Base-by-base conservation (phyloP, 768 basidiomycete genomes). In the Rickenella mellea region DNA sequence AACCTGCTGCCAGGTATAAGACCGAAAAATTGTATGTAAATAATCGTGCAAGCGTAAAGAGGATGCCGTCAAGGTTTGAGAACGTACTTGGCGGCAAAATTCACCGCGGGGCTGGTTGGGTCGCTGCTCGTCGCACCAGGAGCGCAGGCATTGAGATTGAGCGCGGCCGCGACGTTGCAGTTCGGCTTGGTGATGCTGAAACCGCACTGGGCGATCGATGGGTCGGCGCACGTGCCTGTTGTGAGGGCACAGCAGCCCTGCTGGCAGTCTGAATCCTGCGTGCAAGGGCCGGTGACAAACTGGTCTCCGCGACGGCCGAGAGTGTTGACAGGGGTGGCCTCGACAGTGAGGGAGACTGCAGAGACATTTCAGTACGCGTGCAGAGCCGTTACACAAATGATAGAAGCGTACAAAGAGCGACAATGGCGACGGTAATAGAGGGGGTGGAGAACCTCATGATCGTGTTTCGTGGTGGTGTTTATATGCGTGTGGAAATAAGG, bases 121-220 rank as follows among this genome's bases (percentile, higher is more conserved):
- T 7, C n/a, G 38, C 40, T 10, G 44, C 44, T 19, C 26, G 41
- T 35, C 27, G n/a, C n/a, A n/a, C n/a, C n/a, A n/a, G n/a, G n/a
- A 19, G 41, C 17, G 12, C 29, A 28, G 27, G 46, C 36, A 20
- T 26, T 9, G 12, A 26, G 15, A n/a, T 29, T 37, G 42, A 27
- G 22, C 20, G 32, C 22, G 27, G 36, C 40, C 20, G 53, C 53
- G 20, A 46, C 53, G 40, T 45, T 47, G 47, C 48, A 43, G 49
- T 54, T 52, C 28, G 53, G 51, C 12, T 24, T 14, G 1, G 42
- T 21, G 32, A 30, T 42, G 14, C 53, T 51, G 47, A 39, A 41
- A 9, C 53, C 53, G 43, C 53, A 54, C 9, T 52, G 53, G 2
- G 53, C 51, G 41, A 54, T 40, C 35, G 46, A 44, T 6, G 51